Conservation (phyloP, 768 basidiomycete genomes). For the Galerina marginata region DNA sequence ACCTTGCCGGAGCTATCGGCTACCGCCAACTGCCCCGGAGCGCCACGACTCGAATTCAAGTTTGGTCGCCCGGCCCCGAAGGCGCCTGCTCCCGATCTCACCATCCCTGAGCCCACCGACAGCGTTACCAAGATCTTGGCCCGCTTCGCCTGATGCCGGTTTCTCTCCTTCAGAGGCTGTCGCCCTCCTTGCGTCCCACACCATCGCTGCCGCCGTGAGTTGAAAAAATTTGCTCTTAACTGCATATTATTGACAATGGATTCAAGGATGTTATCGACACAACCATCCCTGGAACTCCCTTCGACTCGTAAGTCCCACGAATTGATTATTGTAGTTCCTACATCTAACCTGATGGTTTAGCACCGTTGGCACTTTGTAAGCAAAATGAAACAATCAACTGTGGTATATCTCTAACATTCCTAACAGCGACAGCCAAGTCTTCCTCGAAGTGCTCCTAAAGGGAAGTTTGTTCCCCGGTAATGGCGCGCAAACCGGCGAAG, state of each 20-base stretch:
- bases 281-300: conserved; percentile 34
- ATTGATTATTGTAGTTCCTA: no score
- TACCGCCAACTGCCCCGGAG: conserved; percentile 42
- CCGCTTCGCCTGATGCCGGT: conserved; percentile 34
- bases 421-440: conserved; percentile 39
- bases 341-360: no score
- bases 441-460: conserved; percentile 40
- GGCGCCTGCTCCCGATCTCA: conserved; percentile 29
- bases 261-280: conserved; percentile 30
- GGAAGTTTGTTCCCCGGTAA: conserved; percentile 25
- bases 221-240: background rate
- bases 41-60: conserved; percentile 37
- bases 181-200: conserved; percentile 34
- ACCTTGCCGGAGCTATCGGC: conserved; percentile 33
- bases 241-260: background rate
- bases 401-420: background rate
- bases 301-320: conserved; percentile 27
- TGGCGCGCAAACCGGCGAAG: conserved; percentile 26
- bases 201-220: conserved; percentile 31
- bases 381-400: background rate
- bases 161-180: conserved; percentile 31
- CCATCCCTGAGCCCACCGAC: conserved; percentile 31
- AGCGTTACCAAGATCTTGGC: conserved; percentile 30
- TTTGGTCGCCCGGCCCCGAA: conserved; percentile 33
- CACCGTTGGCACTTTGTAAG: conserved; percentile 21